Percentiles rank a stretch among this genome's conserved stretches.
Evolutionary conservation across 352 stramenopile species (phyloP).

Genomic region (Thalassiosira hispida): DNA sequence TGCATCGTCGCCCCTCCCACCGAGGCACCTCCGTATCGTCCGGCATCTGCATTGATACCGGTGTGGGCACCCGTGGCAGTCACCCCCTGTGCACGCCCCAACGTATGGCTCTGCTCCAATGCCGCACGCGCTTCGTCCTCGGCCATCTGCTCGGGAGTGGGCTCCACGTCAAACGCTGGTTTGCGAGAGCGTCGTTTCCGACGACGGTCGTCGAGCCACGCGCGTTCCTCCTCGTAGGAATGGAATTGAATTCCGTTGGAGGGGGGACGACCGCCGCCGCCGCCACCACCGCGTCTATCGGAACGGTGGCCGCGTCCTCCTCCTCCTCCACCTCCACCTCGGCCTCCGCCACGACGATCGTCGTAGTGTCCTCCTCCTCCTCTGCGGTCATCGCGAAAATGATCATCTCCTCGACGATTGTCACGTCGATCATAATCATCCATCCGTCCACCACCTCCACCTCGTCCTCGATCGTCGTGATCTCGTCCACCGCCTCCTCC

Average conservation of each 20-base stretch:
- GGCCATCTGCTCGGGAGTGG: constrained; percentile 64
- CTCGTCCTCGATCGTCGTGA: no score
- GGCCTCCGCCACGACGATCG: constrained; percentile 7
- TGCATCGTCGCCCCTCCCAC: constrained; percentile 20
- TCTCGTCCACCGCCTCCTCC: no score
- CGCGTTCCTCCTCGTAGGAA: constrained; percentile 80
- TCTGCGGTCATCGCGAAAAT: neutral
- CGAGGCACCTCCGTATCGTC: neutral
- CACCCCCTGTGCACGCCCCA: constrained; percentile 7
- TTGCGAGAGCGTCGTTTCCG: constrained; percentile 65
- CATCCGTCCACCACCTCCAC: no score
- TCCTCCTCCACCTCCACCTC: neutral
- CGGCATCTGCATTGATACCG: neutral
- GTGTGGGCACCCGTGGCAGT: constrained; percentile 13
- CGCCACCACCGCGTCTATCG: neutral
- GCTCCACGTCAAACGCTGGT: constrained; percentile 73
- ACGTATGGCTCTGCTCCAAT: constrained; percentile 16
- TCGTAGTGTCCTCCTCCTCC: neutral
- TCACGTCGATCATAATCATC: no score
- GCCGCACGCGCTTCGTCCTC: constrained; percentile 45
- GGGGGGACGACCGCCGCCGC: constrained; percentile 9
- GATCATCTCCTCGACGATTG: constrained; percentile 10
- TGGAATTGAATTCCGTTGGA: constrained; percentile 40
- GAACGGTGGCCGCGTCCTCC: neutral
- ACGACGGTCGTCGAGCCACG: constrained; percentile 73